Conservation (phyloP, 2,329 filamentous ascomycete genomes). For the Fusarium beomiforme region DNA sequence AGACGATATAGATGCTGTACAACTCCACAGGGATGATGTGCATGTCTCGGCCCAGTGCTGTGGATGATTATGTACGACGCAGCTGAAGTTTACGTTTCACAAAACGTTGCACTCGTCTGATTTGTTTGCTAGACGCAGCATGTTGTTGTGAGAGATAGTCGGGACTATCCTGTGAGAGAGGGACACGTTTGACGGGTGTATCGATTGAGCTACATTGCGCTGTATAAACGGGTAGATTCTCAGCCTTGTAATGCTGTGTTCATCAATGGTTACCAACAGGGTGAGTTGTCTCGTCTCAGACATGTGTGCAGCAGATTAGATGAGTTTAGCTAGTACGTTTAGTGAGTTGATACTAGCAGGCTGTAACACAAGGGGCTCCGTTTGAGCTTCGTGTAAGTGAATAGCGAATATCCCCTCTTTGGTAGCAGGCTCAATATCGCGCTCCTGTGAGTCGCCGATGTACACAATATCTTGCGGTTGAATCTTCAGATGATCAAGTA, state of each 20-base stretch:
- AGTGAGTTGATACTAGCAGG: constrained; percentile 29
- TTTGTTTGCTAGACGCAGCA: constrained; percentile 20
- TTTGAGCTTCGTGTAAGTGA: constrained; percentile 35
- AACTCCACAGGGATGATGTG: background rate
- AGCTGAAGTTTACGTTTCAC: constrained; percentile 11
- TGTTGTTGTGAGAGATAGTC: background rate
- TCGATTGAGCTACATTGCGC: constrained; percentile 6
- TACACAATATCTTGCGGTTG: constrained; percentile 42
- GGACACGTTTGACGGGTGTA: constrained; percentile 26
- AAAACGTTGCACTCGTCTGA: constrained; percentile 1
- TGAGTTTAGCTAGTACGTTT: constrained; percentile 6
- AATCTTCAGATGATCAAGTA: constrained; percentile 42
- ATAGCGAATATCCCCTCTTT: constrained; percentile 43
- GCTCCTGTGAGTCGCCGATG: constrained; percentile 43
- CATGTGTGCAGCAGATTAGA: background rate
- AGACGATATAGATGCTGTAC: background rate
- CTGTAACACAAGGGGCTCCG: background rate
- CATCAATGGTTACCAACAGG: background rate
- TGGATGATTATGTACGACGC: constrained; percentile 2
- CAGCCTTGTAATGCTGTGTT: constrained; percentile 16
- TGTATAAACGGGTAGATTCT: background rate
- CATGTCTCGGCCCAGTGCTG: background rate
- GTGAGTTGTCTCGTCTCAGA: background rate
- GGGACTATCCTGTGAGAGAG: constrained; percentile 14
- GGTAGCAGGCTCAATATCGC: constrained; percentile 45